Evolutionary conservation across 768 basidiomycete species (phyloP).

Genomic region (Naganishia friedmannii): DNA sequence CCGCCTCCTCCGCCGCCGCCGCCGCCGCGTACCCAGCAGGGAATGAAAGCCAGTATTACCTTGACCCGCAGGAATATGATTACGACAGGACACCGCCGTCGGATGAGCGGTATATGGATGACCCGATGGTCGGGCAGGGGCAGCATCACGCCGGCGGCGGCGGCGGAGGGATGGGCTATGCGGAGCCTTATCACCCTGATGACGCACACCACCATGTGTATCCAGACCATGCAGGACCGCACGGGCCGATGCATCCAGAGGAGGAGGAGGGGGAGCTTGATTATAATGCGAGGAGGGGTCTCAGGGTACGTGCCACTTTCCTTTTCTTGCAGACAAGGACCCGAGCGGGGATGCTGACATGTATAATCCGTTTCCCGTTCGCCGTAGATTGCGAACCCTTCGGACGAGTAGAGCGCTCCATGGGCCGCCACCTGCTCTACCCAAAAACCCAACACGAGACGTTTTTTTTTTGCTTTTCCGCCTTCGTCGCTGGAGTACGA

Average conservation of each 20-base stretch:
- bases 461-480: too few relatives aligned
- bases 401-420: conserved; percentile 24
- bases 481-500: too few relatives aligned
- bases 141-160: conserved; percentile 1
- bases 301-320: conserved; percentile 24
- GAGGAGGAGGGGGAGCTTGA: conserved; percentile 21
- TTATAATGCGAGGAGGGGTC: conserved; percentile 17
- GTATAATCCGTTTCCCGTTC: neutral
- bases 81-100: conserved; percentile 27
- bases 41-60: conserved; percentile 31
- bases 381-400: conserved; percentile 31
- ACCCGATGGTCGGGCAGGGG: neutral
- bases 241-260: neutral
- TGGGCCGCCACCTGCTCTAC: too few relatives aligned
- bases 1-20: neutral
- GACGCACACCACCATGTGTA: neutral
- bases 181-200: conserved; percentile 10
- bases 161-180: conserved; percentile 8
- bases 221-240: neutral
- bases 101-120: conserved; percentile 24
- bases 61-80: conserved; percentile 33
- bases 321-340: neutral
- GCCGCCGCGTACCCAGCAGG: neutral
- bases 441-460: too few relatives aligned
- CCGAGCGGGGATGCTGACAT: neutral